These are phyloP conservation scores for Pichia insulana DNA, from an alignment of 805 yeast genomes.

Conservation along the genomic window DNA sequence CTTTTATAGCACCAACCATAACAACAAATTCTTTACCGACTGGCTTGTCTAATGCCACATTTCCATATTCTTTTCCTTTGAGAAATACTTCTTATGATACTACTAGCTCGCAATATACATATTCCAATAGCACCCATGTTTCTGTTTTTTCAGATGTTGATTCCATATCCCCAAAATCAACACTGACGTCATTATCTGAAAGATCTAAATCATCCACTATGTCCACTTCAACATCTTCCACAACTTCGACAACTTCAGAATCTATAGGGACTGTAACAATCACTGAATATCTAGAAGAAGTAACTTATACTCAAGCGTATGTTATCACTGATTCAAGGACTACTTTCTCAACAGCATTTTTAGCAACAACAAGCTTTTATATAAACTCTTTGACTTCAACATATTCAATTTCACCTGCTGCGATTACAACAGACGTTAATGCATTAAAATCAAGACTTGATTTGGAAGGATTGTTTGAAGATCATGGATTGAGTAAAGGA, in stretches of 20 bases:
- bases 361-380: constrained; percentile 16
- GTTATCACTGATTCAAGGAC: constrained; percentile 23
- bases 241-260: not conserved
- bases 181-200: not conserved
- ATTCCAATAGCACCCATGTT: too few species aligned
- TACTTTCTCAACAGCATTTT: constrained; percentile 20
- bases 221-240: too few species aligned
- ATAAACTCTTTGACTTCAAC: constrained; percentile 10
- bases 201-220: not conserved
- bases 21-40: constrained; percentile 15
- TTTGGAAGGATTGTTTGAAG: constrained; percentile 1
- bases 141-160: too few species aligned
- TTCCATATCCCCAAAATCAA: too few species aligned
- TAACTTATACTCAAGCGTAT: constrained; percentile 23
- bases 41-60: constrained; percentile 14
- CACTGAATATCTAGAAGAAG: constrained; percentile 11
- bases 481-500: constrained; percentile 12
- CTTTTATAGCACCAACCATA: constrained; percentile 11
- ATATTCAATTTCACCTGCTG: constrained; percentile 14
- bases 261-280: constrained; percentile 11
- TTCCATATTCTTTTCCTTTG: constrained; percentile 1
- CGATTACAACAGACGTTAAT: constrained; percentile 24
- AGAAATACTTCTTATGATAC: too few species aligned
- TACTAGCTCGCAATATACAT: too few species aligned
- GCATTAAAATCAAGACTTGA: constrained; percentile 12